These are phyloP conservation scores for Ormosia semicastrata DNA, from an alignment of 306 rosid genomes.

Conservation along the genomic window DNA sequence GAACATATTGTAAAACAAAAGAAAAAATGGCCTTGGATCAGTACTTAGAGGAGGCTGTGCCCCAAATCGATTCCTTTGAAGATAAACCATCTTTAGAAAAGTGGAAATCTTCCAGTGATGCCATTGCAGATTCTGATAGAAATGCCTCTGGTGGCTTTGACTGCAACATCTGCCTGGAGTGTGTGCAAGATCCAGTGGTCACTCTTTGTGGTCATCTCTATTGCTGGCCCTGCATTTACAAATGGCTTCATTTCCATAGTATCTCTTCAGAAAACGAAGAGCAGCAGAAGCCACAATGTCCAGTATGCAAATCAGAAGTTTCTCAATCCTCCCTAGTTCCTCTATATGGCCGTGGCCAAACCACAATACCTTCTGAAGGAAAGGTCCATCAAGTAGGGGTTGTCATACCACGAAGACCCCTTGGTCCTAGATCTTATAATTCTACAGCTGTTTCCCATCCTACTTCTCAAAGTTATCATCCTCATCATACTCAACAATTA, in stretches of 20 bases:
- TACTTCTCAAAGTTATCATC: conserved; percentile 34
- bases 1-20: neutral
- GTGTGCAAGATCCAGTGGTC: conserved; percentile 86
- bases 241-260: conserved; percentile 62
- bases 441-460: conserved; percentile 27
- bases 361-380: conserved; percentile 33
- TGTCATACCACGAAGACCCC: conserved; percentile 69
- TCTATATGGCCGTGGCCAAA: conserved; percentile 67
- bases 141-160: conserved; percentile 56
- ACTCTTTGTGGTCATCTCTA: conserved; percentile 94
- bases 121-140: conserved; percentile 37
- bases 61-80: conserved; percentile 31
- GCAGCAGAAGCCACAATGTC: conserved; percentile 53
- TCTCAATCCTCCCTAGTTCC: conserved; percentile 70
- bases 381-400: conserved; percentile 39
- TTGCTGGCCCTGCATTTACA: conserved; percentile 98
- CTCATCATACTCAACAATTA: conserved; percentile 32
- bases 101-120: conserved; percentile 45
- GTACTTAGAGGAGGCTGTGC: conserved; percentile 37
- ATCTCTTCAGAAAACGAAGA: conserved; percentile 27
- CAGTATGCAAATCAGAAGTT: conserved; percentile 90
- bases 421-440: conserved; percentile 41
- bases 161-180: conserved; percentile 87
- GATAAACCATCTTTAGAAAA: conserved; percentile 36
- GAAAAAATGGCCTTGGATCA: conserved; percentile 50